Evolutionary conservation across 768 basidiomycete species (phyloP).

Genomic region (Mycena floridula): DNA sequence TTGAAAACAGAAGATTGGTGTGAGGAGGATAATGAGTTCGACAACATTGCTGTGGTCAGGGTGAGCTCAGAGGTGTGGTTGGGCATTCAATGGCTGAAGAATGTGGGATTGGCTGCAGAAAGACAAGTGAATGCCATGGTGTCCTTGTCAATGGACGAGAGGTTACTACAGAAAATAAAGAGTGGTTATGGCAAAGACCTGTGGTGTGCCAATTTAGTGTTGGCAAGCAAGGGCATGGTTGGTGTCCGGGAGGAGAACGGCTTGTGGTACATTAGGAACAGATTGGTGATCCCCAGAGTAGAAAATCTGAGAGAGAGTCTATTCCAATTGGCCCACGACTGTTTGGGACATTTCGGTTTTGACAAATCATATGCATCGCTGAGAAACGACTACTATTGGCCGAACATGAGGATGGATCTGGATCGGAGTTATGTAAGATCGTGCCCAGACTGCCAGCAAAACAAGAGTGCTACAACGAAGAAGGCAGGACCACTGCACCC

Average conservation of each 20-base stretch:
- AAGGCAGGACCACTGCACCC: constrained; percentile 26
- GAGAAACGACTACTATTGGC: too few relatives aligned
- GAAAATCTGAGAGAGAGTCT: constrained; percentile 14
- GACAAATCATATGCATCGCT: constrained; percentile 26
- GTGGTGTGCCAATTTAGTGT: constrained; percentile 11
- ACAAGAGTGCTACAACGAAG: neutral
- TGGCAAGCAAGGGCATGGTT: neutral
- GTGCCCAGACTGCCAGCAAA: neutral
- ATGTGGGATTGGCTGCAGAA: too few relatives aligned
- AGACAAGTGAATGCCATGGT: too few relatives aligned
- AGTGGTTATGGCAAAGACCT: constrained; percentile 10
- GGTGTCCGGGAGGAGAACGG: neutral
- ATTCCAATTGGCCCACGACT: too few relatives aligned
- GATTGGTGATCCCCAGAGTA: constrained; percentile 12
- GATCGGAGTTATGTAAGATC: constrained; percentile 6
- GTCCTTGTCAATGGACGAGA: neutral
- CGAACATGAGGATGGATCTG: constrained; percentile 25
- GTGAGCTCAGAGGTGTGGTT: too few relatives aligned
- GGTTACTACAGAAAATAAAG: constrained; percentile 3
- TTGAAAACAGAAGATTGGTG: too few relatives aligned
- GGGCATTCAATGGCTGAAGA: too few relatives aligned
- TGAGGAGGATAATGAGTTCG: too few relatives aligned
- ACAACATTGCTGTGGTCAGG: too few relatives aligned
- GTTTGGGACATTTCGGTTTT: constrained; percentile 29
- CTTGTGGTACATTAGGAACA: neutral